phyloP scores from a whole-genome alignment of 1,284 basidiomycete species.

The Pascua sp. region DNA sequence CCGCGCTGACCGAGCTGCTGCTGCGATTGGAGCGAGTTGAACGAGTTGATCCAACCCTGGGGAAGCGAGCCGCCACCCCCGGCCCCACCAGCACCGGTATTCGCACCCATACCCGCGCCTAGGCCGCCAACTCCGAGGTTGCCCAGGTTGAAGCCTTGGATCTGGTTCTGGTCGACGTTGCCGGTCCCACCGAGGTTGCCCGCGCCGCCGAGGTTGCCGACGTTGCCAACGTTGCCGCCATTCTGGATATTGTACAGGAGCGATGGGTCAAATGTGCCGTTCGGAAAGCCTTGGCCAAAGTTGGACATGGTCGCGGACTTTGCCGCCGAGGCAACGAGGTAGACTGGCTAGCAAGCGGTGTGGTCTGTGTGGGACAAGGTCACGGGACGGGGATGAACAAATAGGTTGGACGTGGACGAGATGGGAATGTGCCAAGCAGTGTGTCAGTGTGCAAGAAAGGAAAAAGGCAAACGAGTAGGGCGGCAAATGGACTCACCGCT shows the following conservation, averaged over 20 bases:
- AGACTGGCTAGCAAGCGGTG: neutral
- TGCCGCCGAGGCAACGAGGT: neutral
- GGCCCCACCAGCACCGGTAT: neutral
- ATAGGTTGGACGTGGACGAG: neutral
- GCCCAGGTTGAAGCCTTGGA: constrained; percentile 16
- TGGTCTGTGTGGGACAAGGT: neutral
- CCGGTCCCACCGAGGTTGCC: constrained; percentile 7
- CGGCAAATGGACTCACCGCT: too few species aligned
- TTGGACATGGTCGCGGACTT: constrained; percentile 20
- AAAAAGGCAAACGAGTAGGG: too few species aligned
- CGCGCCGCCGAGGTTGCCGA: constrained; percentile 4
- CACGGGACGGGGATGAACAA: neutral
- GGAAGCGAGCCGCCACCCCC: constrained; percentile 10
- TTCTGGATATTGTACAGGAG: constrained; percentile 16
- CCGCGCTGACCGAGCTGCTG: constrained; percentile 10
- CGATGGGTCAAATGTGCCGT: constrained; percentile 17
- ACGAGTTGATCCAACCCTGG: constrained; percentile 16
- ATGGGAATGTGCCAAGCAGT: too few species aligned
- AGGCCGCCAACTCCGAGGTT: constrained; percentile 5
- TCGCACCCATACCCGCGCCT: neutral
- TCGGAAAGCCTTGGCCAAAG: constrained; percentile 22
- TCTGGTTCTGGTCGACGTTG: constrained; percentile 12
- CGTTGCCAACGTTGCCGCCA: constrained; percentile 7
- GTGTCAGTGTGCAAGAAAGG: neutral
- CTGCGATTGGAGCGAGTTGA: constrained; percentile 14